These are phyloP conservation scores for Platanus orientalis DNA, from an alignment of 164 flowering plant species.

Conservation along the genomic window DNA sequence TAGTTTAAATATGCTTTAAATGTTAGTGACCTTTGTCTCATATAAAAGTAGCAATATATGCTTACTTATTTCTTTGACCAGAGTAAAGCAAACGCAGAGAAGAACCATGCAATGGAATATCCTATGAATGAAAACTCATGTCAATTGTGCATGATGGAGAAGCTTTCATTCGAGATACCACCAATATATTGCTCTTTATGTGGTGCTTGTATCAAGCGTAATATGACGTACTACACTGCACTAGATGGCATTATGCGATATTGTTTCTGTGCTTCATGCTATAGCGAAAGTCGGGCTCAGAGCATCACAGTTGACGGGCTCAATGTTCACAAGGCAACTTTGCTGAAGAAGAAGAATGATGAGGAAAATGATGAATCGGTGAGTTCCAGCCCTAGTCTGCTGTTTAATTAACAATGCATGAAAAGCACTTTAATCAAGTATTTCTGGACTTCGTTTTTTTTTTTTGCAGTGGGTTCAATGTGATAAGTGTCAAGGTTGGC, in stretches of 20 bases:
- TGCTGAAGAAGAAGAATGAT: slow-evolving; percentile 18
- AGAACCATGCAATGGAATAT: slow-evolving; percentile 10
- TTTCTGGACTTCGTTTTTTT: neutral
- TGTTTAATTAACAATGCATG: neutral
- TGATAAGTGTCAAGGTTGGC: slow-evolving; percentile 25
- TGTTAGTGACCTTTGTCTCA: neutral
- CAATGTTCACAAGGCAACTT: slow-evolving; percentile 5
- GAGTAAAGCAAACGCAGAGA: slow-evolving; percentile 10
- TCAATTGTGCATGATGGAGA: slow-evolving; percentile 16
- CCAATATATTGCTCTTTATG: slow-evolving; percentile 17
- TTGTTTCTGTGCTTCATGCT: slow-evolving; percentile 19
- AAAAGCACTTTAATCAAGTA: neutral
- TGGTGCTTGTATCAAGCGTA: slow-evolving; percentile 16
- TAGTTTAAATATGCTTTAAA: neutral
- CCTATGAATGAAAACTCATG: slow-evolving; percentile 14
- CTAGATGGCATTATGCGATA: neutral
- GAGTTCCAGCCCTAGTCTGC: neutral
- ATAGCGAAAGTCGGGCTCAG: slow-evolving; percentile 7
- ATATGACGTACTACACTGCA: slow-evolving; percentile 9
- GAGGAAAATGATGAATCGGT: slow-evolving; percentile 17
- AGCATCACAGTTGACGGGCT: slow-evolving; percentile 12
- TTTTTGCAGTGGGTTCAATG: slow-evolving; percentile 29
- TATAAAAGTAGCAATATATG: neutral
- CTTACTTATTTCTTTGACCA: neutral
- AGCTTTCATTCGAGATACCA: slow-evolving; percentile 16